Evolutionary conservation across 805 yeast genomes (phyloP).

Genomic region (Wickerhamiella spandovensis): DNA sequence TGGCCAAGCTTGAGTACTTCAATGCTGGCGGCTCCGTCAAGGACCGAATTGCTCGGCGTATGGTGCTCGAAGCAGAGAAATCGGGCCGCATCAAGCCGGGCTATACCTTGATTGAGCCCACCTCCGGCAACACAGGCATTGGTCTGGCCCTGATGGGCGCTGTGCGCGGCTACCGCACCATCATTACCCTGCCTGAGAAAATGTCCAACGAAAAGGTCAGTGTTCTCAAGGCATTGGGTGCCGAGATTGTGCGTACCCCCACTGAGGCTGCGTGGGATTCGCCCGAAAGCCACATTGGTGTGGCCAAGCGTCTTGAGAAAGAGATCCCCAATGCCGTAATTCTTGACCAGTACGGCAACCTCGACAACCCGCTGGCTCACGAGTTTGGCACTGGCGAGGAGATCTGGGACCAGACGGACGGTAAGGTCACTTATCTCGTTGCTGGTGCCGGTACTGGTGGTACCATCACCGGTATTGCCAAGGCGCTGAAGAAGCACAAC

Average conservation of each 20-base stretch:
- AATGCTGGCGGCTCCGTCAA: conserved; percentile 86
- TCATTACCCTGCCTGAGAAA: conserved; percentile 80
- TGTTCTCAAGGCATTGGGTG: conserved; percentile 78
- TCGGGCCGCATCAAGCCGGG: conserved; percentile 74
- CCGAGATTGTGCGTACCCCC: conserved; percentile 83
- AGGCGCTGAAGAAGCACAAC: conserved; percentile 60
- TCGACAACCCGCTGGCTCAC: conserved; percentile 72
- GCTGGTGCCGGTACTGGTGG: conserved; percentile 97
- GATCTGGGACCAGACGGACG: conserved; percentile 68
- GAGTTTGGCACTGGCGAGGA: conserved; percentile 75
- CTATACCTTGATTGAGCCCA: conserved; percentile 67
- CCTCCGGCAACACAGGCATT: conserved; percentile 86
- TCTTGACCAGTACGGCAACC: conserved; percentile 69
- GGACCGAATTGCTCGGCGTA: conserved; percentile 75
- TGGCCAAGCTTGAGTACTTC: conserved; percentile 69
- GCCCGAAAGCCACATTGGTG: conserved; percentile 85
- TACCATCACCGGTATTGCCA: conserved; percentile 72
- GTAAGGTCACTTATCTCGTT: conserved; percentile 57
- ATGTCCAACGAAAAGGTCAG: conserved; percentile 86
- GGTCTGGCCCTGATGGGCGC: conserved; percentile 83
- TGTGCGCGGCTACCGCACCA: conserved; percentile 72
- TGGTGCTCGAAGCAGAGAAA: conserved; percentile 77
- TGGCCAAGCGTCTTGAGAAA: conserved; percentile 62
- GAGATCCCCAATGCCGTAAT: conserved; percentile 79
- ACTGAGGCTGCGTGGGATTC: conserved; percentile 90